phyloP scores from a whole-genome alignment of 345 rosid genomes.

The Rubroshorea leprosula region DNA sequence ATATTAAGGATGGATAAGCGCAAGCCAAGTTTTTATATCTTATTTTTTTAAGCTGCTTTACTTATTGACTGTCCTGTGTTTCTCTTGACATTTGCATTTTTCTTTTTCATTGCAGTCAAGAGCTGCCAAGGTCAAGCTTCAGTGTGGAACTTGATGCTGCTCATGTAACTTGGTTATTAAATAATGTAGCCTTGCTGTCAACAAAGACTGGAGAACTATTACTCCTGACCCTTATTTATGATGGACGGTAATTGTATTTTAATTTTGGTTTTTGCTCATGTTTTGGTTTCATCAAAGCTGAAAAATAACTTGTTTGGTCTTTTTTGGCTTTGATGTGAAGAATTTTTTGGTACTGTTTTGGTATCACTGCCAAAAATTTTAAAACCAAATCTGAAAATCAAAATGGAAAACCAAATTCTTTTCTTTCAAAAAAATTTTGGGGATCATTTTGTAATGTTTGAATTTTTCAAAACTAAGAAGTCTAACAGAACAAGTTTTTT shows the following conservation, averaged over 20 bases:
- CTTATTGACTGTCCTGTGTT: not conserved
- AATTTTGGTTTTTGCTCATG: conserved; percentile 1
- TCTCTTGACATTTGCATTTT: conserved; percentile 4
- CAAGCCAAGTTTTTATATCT: too few species aligned
- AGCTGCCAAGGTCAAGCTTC: conserved; percentile 81
- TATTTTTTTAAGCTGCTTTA: not conserved
- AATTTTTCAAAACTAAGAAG: too few species aligned
- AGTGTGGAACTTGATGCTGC: conserved; percentile 95
- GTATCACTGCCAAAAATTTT: too few species aligned
- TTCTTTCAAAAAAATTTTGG: too few species aligned
- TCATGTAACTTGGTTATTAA: conserved; percentile 70
- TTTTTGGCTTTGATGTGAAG: conserved; percentile 10
- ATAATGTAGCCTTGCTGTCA: conserved; percentile 83
- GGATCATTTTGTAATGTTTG: too few species aligned
- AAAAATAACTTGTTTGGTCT: not conserved
- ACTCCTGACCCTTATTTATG: conserved; percentile 82
- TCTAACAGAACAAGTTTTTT: too few species aligned
- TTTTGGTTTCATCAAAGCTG: conserved; percentile 1
- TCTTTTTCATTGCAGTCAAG: conserved; percentile 58
- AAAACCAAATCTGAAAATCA: too few species aligned
- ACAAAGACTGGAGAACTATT: conserved; percentile 86
- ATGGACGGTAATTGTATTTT: conserved; percentile 58
- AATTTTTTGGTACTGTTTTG: conserved; percentile 8
- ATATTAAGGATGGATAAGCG: too few species aligned
- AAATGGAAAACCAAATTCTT: too few species aligned